Evolutionary conservation across 306 rosid species (phyloP).

Genomic region (Trifolium repens): DNA sequence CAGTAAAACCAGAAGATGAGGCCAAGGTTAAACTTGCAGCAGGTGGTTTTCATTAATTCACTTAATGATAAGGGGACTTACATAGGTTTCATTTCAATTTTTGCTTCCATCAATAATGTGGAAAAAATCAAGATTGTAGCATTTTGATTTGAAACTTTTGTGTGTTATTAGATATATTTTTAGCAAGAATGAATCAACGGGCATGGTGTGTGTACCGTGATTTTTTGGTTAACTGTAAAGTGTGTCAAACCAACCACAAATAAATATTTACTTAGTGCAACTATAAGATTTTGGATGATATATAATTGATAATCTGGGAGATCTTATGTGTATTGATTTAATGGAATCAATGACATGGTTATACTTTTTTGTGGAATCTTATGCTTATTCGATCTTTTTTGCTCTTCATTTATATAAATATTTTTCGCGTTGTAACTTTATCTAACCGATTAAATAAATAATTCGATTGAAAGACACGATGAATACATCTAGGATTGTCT

Average conservation of each 20-base stretch:
- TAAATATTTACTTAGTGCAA: not conserved
- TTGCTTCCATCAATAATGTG: not conserved
- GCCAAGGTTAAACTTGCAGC: not conserved
- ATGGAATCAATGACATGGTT: not conserved
- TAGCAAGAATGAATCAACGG: not conserved
- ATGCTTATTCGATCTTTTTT: not conserved
- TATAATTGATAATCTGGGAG: not conserved
- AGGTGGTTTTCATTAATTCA: not conserved
- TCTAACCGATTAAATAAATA: too few species aligned
- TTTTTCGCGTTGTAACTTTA: too few species aligned
- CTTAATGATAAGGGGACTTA: not conserved
- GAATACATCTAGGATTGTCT: too few species aligned
- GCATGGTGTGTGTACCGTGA: not conserved
- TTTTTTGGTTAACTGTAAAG: not conserved
- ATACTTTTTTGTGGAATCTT: too few species aligned
- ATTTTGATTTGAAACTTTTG: conserved; percentile 11
- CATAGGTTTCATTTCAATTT: not conserved
- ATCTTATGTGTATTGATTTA: not conserved
- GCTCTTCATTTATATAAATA: not conserved
- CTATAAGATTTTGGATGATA: not conserved
- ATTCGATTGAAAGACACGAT: too few species aligned
- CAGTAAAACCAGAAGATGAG: not conserved
- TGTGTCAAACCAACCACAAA: not conserved
- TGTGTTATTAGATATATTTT: not conserved
- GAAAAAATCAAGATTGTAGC: not conserved